These are phyloP conservation scores for Xylariaceae sp. DNA, from an alignment of 2,329 filamentous ascomycete genomes.

Conservation along the genomic window DNA sequence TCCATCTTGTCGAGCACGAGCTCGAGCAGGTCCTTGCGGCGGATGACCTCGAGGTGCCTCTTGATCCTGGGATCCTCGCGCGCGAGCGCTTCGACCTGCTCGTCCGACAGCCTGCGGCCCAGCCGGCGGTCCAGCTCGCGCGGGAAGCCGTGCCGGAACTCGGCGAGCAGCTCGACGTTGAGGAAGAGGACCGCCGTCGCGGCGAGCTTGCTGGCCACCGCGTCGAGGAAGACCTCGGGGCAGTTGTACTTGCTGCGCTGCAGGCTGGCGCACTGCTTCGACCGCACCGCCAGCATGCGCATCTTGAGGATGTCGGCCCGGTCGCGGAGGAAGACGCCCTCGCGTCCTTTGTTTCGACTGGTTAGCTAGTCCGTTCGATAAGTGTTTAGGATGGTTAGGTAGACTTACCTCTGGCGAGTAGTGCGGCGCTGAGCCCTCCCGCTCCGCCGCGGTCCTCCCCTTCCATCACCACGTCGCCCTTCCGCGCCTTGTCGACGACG, in stretches of 20 bases:
- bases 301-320: slow-evolving; percentile 85
- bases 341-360: slow-evolving; percentile 54
- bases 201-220: slow-evolving; percentile 89
- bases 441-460: slow-evolving; percentile 78
- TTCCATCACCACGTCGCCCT: slow-evolving; percentile 76
- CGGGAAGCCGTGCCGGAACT: slow-evolving; percentile 98
- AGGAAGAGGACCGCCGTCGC: slow-evolving; percentile 94
- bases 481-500: slow-evolving; percentile 85
- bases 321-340: slow-evolving; percentile 90
- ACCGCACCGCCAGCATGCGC: slow-evolving; percentile 80
- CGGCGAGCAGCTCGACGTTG: slow-evolving; percentile 90
- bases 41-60: slow-evolving; percentile 84
- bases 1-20: slow-evolving; percentile 95
- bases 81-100: slow-evolving; percentile 83
- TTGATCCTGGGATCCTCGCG: slow-evolving; percentile 87
- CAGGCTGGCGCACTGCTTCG: slow-evolving; percentile 74
- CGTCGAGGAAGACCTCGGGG: slow-evolving; percentile 95
- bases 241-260: slow-evolving; percentile 97
- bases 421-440: slow-evolving; percentile 83
- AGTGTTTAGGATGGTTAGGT: too few relatives aligned
- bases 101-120: slow-evolving; percentile 68
- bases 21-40: slow-evolving; percentile 86
- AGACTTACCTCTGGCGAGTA: slow-evolving; percentile 69
- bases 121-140: slow-evolving; percentile 83
- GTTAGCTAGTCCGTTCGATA: background rate